Conservation (phyloP, 148 eudicot species). For the Chenopodium formosanum region DNA sequence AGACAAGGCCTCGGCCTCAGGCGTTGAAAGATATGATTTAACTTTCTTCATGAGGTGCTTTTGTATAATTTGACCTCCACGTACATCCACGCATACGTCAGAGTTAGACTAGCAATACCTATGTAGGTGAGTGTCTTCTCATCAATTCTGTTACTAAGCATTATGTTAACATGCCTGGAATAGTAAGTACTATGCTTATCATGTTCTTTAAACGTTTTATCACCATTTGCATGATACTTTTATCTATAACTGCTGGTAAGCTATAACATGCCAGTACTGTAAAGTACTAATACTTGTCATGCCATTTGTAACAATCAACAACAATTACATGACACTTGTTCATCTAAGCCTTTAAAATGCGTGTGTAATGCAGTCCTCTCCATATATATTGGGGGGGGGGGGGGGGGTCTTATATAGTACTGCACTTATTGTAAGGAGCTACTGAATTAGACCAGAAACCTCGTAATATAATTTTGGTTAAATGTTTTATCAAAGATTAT, state of each 20-base stretch:
- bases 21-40: conserved; percentile 59
- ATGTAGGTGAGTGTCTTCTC: conserved; percentile 43
- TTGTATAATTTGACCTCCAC: conserved; percentile 34
- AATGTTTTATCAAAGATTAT: not conserved
- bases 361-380: no score
- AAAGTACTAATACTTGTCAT: not conserved
- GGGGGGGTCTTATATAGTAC: not conserved
- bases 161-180: not conserved
- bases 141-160: not conserved
- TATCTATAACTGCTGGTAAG: no score
- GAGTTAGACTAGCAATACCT: conserved; percentile 33
- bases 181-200: not conserved
- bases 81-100: conserved; percentile 37
- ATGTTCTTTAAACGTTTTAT: not conserved
- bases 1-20: conserved; percentile 74
- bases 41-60: conserved; percentile 28
- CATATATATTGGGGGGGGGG: no score
- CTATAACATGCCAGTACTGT: no score
- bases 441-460: not conserved
- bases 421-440: not conserved
- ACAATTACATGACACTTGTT: no score
- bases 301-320: not conserved
- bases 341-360: no score
- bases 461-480: not conserved
- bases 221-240: not conserved